Conservation (phyloP, 345 rosid species). For the Diplotaxis tenuifolia region DNA sequence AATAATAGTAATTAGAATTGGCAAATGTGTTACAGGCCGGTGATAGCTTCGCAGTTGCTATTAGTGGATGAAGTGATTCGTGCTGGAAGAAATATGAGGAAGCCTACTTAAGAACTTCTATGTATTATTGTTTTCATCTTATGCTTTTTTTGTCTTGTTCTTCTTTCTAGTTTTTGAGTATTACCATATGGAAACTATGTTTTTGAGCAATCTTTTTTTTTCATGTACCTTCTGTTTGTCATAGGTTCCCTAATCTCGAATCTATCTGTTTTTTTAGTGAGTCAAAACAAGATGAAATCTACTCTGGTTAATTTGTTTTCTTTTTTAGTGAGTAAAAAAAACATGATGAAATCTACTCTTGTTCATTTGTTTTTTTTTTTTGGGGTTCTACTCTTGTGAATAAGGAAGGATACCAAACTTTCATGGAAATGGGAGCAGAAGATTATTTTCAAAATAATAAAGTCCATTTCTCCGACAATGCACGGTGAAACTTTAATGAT, state of each 20-base stretch:
- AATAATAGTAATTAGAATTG: neutral
- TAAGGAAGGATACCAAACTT: neutral
- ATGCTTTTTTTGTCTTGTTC: neutral
- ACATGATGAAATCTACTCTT: neutral
- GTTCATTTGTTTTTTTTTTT: neutral
- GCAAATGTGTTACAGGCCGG: conserved; percentile 63
- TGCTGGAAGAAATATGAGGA: conserved; percentile 96
- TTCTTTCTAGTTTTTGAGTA: neutral
- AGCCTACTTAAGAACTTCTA: conserved; percentile 88
- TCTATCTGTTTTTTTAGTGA: neutral
- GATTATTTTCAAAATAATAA: neutral
- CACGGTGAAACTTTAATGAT: neutral
- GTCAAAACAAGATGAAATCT: neutral
- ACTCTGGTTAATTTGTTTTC: neutral
- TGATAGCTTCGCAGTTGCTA: conserved; percentile 88
- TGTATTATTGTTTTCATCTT: neutral
- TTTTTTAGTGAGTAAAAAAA: too few species aligned
- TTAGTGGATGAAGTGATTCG: conserved; percentile 97
- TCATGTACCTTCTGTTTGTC: neutral
- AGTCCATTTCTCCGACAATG: conserved; percentile 9
- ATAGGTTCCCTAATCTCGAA: neutral
- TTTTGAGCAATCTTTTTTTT: neutral
- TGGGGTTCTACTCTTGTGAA: neutral
- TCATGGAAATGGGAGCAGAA: neutral
- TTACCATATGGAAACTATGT: conserved; percentile 2